Evolutionary conservation across 192 early-diverging fungal genomes (phyloP).

Genomic region (Backusella sp.): DNA sequence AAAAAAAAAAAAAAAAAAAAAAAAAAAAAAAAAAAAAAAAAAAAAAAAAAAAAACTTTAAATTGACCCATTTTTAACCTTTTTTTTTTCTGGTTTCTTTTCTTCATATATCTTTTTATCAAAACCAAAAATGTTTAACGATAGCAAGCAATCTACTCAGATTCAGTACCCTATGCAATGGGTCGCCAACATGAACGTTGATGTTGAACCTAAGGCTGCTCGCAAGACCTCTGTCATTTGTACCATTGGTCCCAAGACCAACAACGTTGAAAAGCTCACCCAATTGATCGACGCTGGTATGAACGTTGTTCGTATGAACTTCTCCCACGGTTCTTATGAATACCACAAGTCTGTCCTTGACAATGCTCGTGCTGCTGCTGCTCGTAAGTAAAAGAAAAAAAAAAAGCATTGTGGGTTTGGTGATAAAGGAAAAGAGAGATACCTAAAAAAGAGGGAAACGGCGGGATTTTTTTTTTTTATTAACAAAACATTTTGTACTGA

Average conservation of each 20-base stretch:
- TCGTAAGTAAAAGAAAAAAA: constrained; percentile 26
- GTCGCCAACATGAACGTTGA: constrained; percentile 64
- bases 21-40: background rate
- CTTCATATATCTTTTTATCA: background rate
- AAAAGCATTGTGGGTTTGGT: background rate
- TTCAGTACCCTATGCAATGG: constrained; percentile 62
- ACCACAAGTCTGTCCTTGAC: constrained; percentile 72
- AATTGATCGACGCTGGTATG: constrained; percentile 74
- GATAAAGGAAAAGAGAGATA: background rate
- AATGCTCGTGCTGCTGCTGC: constrained; percentile 56
- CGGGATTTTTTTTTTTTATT: background rate
- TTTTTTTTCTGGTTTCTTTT: background rate
- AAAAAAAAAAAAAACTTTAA: background rate
- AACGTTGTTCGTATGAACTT: constrained; percentile 84
- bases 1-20: background rate
- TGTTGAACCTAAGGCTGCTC: constrained; percentile 51
- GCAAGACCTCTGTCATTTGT: constrained; percentile 84
- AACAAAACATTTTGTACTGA: background rate
- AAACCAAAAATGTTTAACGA: constrained; percentile 7
- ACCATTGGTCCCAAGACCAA: constrained; percentile 81
- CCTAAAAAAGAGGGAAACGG: background rate
- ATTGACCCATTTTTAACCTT: background rate
- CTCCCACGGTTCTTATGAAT: constrained; percentile 68
- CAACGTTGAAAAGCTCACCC: constrained; percentile 65
- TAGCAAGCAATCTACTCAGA: background rate